phyloP scores from a whole-genome alignment of 108 stramenopile species.

The Pseudonitzschia pungens region DNA sequence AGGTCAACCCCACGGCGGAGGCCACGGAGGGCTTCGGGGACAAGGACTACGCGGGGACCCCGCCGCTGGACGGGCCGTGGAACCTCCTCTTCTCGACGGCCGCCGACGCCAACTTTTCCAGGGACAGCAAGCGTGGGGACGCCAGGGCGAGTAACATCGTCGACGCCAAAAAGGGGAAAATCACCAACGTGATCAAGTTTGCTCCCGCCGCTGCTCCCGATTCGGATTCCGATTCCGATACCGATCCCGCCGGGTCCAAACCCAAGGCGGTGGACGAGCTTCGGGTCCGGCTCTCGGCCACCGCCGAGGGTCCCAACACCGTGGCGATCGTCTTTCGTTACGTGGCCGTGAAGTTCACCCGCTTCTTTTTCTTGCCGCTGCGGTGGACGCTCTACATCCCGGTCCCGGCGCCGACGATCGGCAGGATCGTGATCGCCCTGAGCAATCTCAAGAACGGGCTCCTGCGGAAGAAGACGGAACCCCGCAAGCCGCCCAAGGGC shows the following conservation, averaged over 20 bases:
- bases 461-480: constrained; percentile 18
- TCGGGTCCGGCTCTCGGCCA: constrained; percentile 33
- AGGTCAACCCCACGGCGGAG: constrained; percentile 26
- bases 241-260: no score
- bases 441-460: constrained; percentile 12
- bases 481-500: constrained; percentile 29
- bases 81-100: constrained; percentile 62
- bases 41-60: constrained; percentile 5
- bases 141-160: constrained; percentile 48
- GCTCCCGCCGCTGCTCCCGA: constrained; percentile 9
- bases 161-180: constrained; percentile 29
- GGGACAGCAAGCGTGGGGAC: constrained; percentile 42
- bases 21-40: constrained; percentile 35
- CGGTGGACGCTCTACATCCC: constrained; percentile 38
- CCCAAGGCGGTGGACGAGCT: constrained; percentile 34
- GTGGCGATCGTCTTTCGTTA: constrained; percentile 55
- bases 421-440: constrained; percentile 14
- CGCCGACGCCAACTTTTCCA: constrained; percentile 51
- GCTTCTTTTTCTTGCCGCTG: constrained; percentile 30
- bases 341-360: constrained; percentile 47
- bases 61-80: constrained; percentile 59
- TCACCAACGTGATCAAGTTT: constrained; percentile 47
- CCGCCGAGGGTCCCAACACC: constrained; percentile 24
- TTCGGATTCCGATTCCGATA: no score
- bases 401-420: constrained; percentile 39